phyloP scores from a whole-genome alignment of 2,329 filamentous ascomycete genomes.

The Colletotrichum destructivum region DNA sequence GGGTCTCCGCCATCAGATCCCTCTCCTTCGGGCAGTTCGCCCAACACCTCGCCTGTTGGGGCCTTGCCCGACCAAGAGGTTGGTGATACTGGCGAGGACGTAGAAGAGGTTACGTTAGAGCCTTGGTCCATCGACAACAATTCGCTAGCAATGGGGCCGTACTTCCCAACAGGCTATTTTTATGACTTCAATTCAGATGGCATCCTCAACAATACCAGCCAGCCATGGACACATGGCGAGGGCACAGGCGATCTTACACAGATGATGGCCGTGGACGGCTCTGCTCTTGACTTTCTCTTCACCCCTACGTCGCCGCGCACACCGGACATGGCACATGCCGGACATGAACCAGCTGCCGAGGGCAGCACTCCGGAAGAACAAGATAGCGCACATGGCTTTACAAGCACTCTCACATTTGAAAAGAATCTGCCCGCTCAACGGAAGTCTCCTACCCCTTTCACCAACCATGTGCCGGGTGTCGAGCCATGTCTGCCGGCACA shows the following conservation, averaged over 20 bases:
- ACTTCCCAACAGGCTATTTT: background rate
- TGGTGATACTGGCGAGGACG: background rate
- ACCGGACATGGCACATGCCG: background rate
- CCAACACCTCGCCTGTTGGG: background rate
- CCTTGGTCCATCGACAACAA: constrained; percentile 22
- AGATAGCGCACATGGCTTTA: background rate
- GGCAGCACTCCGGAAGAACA: background rate
- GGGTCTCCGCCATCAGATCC: background rate
- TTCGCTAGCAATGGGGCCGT: constrained; percentile 11
- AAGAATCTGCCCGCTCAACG: background rate
- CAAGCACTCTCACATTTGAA: background rate
- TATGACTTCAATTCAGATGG: constrained; percentile 14
- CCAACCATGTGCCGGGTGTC: constrained; percentile 12
- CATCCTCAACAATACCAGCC: constrained; percentile 5
- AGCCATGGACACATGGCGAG: constrained; percentile 24
- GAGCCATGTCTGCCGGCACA: constrained; percentile 39
- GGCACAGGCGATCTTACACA: constrained; percentile 9
- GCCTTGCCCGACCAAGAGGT: constrained; percentile 2
- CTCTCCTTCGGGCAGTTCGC: background rate
- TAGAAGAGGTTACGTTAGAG: constrained; percentile 18
- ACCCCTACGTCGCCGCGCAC: constrained; percentile 1
- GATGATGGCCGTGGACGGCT: constrained; percentile 22
- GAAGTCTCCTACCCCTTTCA: background rate
- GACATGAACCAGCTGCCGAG: background rate
- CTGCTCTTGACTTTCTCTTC: constrained; percentile 9